Evolutionary conservation across 257 asterid genomes (phyloP).

Genomic region (Primulina huaijiensis): DNA sequence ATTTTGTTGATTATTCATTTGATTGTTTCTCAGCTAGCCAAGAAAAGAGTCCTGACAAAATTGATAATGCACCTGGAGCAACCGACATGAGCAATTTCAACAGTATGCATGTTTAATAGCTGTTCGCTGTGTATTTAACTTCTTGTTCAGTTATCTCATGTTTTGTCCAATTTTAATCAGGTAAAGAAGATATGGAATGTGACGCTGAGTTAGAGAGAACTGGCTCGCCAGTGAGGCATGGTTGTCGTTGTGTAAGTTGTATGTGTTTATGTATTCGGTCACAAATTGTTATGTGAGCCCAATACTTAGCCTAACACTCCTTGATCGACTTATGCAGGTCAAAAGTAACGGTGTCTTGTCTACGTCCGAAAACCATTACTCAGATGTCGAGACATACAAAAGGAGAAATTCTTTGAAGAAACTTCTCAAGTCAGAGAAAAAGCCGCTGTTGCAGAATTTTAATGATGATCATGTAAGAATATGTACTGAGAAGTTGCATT

Average conservation of each 20-base stretch:
- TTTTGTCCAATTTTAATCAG: constrained; percentile 38
- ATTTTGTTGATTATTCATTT: constrained; percentile 27
- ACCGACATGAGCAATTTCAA: constrained; percentile 30
- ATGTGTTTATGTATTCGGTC: constrained; percentile 70
- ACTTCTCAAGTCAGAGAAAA: constrained; percentile 45
- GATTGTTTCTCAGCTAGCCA: constrained; percentile 51
- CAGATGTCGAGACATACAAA: constrained; percentile 38
- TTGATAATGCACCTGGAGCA: constrained; percentile 31
- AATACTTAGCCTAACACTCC: constrained; percentile 51
- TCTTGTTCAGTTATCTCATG: constrained; percentile 14
- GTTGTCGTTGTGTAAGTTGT: constrained; percentile 99
- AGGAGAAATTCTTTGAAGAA: constrained; percentile 40
- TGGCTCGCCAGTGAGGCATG: constrained; percentile 50
- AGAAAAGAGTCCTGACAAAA: constrained; percentile 45
- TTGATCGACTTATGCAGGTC: constrained; percentile 49
- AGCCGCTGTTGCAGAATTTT: constrained; percentile 47
- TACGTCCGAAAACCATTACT: constrained; percentile 38
- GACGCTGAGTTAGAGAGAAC: constrained; percentile 34
- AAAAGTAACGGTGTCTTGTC: constrained; percentile 75
- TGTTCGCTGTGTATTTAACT: constrained; percentile 10
- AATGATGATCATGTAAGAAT: constrained; percentile 75
- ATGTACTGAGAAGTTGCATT: constrained; percentile 11
- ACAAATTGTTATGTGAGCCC: constrained; percentile 38
- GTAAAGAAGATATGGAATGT: constrained; percentile 34
- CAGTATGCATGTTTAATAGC: constrained; percentile 38